phyloP scores from a whole-genome alignment of 2,329 filamentous ascomycete genomes.

The Cadophora luteo-olivacea region DNA sequence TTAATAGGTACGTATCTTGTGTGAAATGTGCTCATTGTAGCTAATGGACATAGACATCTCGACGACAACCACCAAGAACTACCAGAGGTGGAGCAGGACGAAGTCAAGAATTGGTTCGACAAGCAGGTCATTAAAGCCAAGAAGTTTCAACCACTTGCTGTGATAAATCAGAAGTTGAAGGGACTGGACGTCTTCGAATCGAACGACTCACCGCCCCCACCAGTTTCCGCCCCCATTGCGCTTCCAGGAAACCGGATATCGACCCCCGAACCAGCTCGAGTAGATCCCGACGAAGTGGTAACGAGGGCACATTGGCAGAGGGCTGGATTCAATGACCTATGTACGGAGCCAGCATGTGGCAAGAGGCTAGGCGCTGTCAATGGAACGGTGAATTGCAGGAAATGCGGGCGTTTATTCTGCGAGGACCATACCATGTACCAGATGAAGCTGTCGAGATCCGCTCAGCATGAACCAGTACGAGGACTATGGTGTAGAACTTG shows the following conservation, averaged over 20 bases:
- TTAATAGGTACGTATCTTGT: constrained; percentile 69
- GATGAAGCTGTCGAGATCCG: constrained; percentile 93
- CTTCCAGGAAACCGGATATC: constrained; percentile 46
- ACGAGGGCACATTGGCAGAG: constrained; percentile 90
- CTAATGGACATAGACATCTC: constrained; percentile 61
- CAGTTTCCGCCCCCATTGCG: constrained; percentile 42
- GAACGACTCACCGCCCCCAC: constrained; percentile 61
- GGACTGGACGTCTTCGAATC: constrained; percentile 78
- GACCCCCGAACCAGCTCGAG: constrained; percentile 41
- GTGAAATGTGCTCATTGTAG: constrained; percentile 24
- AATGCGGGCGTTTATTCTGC: constrained; percentile 92
- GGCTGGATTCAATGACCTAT: constrained; percentile 74
- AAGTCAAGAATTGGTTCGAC: constrained; percentile 82
- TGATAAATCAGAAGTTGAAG: constrained; percentile 78
- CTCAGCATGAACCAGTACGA: constrained; percentile 85
- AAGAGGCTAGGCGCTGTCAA: constrained; percentile 79
- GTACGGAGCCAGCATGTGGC: constrained; percentile 86
- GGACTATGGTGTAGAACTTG: constrained; percentile 95
- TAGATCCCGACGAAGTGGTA: constrained; percentile 88
- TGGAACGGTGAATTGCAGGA: constrained; percentile 89
- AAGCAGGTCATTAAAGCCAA: constrained; percentile 78
- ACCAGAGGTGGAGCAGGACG: constrained; percentile 74
- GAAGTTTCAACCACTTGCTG: constrained; percentile 75
- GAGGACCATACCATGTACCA: constrained; percentile 99
- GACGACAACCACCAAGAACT: constrained; percentile 77